Evolutionary conservation across 345 rosid species (phyloP).

Genomic region (Sisymbrium altissimum): DNA sequence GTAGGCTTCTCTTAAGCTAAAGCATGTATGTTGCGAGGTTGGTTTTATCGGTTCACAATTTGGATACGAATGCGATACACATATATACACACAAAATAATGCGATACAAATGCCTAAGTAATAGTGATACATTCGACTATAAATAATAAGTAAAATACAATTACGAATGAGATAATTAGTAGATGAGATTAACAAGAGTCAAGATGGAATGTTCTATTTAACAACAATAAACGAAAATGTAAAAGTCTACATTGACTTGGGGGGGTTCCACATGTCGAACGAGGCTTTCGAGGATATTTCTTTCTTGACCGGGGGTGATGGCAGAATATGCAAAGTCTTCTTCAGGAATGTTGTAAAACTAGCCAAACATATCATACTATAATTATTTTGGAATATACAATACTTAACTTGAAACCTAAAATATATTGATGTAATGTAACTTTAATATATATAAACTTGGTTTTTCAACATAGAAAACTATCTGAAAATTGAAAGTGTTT

Average conservation of each 20-base stretch:
- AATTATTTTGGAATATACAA: background rate
- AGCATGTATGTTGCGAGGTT: background rate
- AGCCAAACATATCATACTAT: background rate
- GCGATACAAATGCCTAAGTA: too few species aligned
- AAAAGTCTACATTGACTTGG: background rate
- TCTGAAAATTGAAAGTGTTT: background rate
- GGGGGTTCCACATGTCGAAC: background rate
- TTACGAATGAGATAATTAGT: background rate
- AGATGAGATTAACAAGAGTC: background rate
- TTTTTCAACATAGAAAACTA: background rate
- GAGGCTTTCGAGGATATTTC: constrained; percentile 12
- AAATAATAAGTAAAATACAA: background rate
- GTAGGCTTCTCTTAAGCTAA: background rate
- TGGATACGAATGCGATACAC: background rate
- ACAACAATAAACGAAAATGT: background rate
- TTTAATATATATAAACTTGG: background rate
- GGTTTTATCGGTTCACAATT: background rate
- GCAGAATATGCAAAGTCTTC: constrained; percentile 11
- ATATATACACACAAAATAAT: too few species aligned
- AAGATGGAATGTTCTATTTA: background rate
- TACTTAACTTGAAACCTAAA: background rate
- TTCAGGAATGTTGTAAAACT: background rate
- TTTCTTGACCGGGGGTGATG: background rate
- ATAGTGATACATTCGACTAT: too few species aligned
- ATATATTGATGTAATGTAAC: background rate